These are phyloP conservation scores for Acacia pycnantha DNA, from an alignment of 331 rosid genomes.

Conservation along the genomic window DNA sequence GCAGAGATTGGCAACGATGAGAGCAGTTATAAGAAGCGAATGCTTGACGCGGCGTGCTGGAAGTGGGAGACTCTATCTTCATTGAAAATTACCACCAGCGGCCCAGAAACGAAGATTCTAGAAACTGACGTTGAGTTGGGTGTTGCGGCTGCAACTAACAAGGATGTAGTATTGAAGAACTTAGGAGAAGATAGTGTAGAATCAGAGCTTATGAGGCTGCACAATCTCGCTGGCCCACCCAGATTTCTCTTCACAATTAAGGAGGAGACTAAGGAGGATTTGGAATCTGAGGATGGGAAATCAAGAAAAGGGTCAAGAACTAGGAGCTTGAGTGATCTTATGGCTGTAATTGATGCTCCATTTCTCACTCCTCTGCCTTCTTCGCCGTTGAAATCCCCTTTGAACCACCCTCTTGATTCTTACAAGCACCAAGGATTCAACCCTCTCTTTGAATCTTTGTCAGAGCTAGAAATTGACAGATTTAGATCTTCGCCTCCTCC, in stretches of 20 bases:
- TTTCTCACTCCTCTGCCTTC: constrained; percentile 58
- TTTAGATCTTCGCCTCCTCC: constrained; percentile 75
- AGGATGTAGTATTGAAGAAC: constrained; percentile 45
- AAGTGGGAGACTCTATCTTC: constrained; percentile 41
- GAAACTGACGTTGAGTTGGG: constrained; percentile 63
- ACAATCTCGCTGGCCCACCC: constrained; percentile 83
- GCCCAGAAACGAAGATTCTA: constrained; percentile 26
- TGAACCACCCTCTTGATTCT: constrained; percentile 48
- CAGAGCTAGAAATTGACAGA: constrained; percentile 47
- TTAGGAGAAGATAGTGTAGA: constrained; percentile 66
- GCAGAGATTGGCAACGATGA: constrained; percentile 44
- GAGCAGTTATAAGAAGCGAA: constrained; percentile 44
- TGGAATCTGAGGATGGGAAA: constrained; percentile 74
- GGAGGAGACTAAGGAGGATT: constrained; percentile 81
- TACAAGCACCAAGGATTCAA: constrained; percentile 65
- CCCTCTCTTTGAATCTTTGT: constrained; percentile 73
- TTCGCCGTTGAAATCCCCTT: constrained; percentile 48
- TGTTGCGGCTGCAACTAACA: background rate
- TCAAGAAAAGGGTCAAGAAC: constrained; percentile 71
- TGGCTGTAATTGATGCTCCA: constrained; percentile 49
- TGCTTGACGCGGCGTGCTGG: constrained; percentile 52
- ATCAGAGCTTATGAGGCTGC: constrained; percentile 78
- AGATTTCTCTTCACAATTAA: constrained; percentile 82
- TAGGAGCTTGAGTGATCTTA: constrained; percentile 72
- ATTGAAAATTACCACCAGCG: constrained; percentile 7